These are phyloP conservation scores for Auxenochlorella pyrenoidosa DNA, from an alignment of 139 green algal genomes.

Conservation along the genomic window DNA sequence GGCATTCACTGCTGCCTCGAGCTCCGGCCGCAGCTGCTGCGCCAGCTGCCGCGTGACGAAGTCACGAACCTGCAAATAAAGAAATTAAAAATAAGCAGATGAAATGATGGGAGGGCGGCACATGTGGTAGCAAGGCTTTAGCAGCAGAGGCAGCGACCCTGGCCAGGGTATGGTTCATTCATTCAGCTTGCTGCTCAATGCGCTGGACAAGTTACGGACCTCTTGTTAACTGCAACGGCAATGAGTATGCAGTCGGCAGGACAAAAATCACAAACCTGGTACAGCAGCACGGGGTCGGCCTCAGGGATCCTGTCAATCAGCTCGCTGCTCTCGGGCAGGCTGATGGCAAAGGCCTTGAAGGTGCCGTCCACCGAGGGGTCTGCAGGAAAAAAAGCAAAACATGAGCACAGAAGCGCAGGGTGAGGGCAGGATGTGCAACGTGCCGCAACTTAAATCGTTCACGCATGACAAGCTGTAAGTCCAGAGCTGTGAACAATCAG, in stretches of 20 bases:
- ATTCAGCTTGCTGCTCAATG: no score
- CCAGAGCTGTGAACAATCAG: no score
- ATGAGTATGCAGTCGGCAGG: no score
- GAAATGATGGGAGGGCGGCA: no score
- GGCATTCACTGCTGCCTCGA: constrained; percentile 71
- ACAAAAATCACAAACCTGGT: constrained; percentile 70
- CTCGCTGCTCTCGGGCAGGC: constrained; percentile 76
- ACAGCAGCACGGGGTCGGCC: constrained; percentile 79
- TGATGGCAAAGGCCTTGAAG: constrained; percentile 77
- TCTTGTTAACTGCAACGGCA: no score
- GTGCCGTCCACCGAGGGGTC: constrained; percentile 67
- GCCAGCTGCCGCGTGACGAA: constrained; percentile 81
- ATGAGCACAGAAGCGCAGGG: neutral
- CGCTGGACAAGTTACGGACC: no score
- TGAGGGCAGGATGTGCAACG: no score
- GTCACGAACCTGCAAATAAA: constrained; percentile 66
- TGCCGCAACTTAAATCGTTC: no score
- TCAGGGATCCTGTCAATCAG: constrained; percentile 75
- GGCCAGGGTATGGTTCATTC: no score
- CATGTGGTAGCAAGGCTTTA: no score
- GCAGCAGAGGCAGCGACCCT: no score
- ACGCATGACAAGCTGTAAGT: no score
- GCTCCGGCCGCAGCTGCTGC: constrained; percentile 71
- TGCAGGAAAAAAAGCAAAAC: neutral
- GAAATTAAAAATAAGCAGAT: neutral